Evolutionary conservation across 148 eudicot genomes (phyloP), one percentile per base, ranked within the genome.

Genomic region (Polygonum aviculare): DNA sequence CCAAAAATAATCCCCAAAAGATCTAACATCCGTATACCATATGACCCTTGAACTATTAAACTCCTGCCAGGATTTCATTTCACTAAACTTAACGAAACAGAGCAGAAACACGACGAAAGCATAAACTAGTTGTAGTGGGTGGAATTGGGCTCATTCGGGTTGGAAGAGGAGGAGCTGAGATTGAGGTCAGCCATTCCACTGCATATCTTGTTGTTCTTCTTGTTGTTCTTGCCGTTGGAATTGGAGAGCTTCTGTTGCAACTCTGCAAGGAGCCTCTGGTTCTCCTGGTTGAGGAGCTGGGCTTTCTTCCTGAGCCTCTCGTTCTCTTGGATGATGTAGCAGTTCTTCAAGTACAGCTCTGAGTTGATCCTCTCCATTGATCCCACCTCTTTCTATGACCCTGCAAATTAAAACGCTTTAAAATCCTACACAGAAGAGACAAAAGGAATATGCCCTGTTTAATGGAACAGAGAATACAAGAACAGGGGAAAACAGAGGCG

Each of bases 261-360:
- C 75, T 88, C 82, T 9, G 77, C 76, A 54, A 86, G 87, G 0
- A 88, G 85, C 14, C 80, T 86, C 44, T 86, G 87, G 63, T 88
- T 88, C 82, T 88, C 89, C 74, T 88, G 87, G 83, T 86, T 81
- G 49, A 88, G 85, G 14, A 79, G 75, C 80, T 86, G 83, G 18
- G 91, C 91, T 45, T 79, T 83, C 80, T 82, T 88, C 81, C 89
- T 84, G 35, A 88, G 86, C 83, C 77, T 82, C 82, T 88, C 91
- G 69, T 88, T 88, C 78, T 88, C 91, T 77, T 84, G 79, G 82
- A 88, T 86, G 78, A 88, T 88, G 87, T 84, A 88, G 39, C 79
- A 81, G 86, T 88, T 88, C 78, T 86, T 71, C 81, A 88, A n/a
- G 77, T 86, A 86, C 71, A 88, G 86, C 74, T 86, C 83, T 62